phyloP scores from a whole-genome alignment of 441 rosid genomes.

The Flueggea neowawraea region DNA sequence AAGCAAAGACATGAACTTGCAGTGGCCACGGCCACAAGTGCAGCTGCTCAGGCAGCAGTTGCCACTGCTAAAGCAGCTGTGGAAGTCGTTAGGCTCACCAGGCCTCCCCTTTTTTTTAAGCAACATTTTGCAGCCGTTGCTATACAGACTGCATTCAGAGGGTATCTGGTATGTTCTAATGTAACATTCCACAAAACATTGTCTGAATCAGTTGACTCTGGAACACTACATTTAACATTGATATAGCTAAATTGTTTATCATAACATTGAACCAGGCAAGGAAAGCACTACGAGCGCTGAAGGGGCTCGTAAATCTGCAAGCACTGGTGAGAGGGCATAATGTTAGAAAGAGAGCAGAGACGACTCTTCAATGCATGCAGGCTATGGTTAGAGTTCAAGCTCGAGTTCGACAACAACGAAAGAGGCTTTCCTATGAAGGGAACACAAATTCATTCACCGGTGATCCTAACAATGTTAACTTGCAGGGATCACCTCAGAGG shows the following conservation, averaged over 20 bases:
- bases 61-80: constrained; percentile 40
- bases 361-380: constrained; percentile 51
- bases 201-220: too few relatives aligned
- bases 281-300: constrained; percentile 53
- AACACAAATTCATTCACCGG: constrained; percentile 57
- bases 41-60: constrained; percentile 34
- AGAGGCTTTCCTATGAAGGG: constrained; percentile 47
- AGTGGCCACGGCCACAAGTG: constrained; percentile 27
- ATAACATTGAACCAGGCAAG: constrained; percentile 36
- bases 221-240: too few relatives aligned
- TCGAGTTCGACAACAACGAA: constrained; percentile 40
- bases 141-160: constrained; percentile 28
- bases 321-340: constrained; percentile 67
- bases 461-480: constrained; percentile 37
- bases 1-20: constrained; percentile 39
- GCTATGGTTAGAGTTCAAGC: constrained; percentile 54
- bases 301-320: constrained; percentile 65
- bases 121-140: constrained; percentile 43
- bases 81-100: constrained; percentile 38
- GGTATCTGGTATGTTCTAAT: constrained; percentile 58
- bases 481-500: constrained; percentile 60
- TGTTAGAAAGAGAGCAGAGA: constrained; percentile 44
- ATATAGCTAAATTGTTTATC: too few relatives aligned
- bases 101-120: constrained; percentile 65
- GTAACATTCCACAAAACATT: too few relatives aligned